phyloP scores from a whole-genome alignment of 305 asterid species.

The Solanum hybrid region DNA sequence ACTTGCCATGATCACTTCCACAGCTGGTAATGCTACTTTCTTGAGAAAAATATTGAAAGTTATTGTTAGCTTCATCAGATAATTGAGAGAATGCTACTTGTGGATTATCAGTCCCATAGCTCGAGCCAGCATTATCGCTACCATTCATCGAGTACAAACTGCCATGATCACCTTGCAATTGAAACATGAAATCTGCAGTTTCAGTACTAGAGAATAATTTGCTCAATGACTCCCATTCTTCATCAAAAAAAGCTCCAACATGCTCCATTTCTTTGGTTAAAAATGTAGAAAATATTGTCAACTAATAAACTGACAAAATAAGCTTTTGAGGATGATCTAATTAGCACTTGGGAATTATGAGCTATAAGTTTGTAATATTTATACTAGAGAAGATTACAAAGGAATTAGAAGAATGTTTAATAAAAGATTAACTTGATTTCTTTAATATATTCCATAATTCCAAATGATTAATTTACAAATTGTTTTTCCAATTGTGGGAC shows the following conservation, averaged over 20 bases:
- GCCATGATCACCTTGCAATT: constrained; percentile 9
- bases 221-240: constrained; percentile 64
- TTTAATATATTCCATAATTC: constrained; percentile 5
- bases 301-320: background rate
- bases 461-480: constrained; percentile 7
- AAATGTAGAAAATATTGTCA: background rate
- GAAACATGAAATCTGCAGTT: constrained; percentile 32
- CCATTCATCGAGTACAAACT: constrained; percentile 3
- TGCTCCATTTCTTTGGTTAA: constrained; percentile 31
- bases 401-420: constrained; percentile 8
- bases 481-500: constrained; percentile 40
- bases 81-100: background rate
- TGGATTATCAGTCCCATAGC: background rate
- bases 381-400: constrained; percentile 23
- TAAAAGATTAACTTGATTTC: constrained; percentile 38
- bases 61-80: constrained; percentile 2
- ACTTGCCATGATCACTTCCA: constrained; percentile 13
- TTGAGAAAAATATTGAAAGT: constrained; percentile 29
- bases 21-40: constrained; percentile 34
- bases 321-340: background rate
- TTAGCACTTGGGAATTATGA: constrained; percentile 10
- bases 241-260: constrained; percentile 38
- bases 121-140: background rate
- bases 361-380: constrained; percentile 23
- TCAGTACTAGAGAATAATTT: constrained; percentile 33